phyloP scores from a whole-genome alignment of 2,329 filamentous ascomycete genomes.

The Penicillium hesseltinei region DNA sequence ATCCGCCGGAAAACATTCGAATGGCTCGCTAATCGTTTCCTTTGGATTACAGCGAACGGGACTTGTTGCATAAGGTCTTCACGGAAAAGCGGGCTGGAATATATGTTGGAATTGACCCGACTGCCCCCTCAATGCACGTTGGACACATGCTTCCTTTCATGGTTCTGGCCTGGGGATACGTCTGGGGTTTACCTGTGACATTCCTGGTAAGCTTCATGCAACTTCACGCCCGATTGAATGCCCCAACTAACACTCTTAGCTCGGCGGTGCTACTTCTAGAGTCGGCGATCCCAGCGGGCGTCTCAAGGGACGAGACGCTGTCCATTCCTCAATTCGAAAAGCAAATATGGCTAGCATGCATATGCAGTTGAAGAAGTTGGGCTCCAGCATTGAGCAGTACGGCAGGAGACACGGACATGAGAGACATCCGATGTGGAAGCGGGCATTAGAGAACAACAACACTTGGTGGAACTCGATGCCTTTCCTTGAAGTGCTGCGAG shows the following conservation, averaged over 20 bases:
- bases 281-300: slow-evolving; percentile 50
- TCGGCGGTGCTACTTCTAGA: slow-evolving; percentile 48
- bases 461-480: slow-evolving; percentile 73
- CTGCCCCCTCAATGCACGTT: slow-evolving; percentile 50
- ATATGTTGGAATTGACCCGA: slow-evolving; percentile 51
- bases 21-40: slow-evolving; percentile 10
- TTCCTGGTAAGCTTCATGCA: slow-evolving; percentile 42
- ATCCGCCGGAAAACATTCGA: neutral
- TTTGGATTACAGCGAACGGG: slow-evolving; percentile 36
- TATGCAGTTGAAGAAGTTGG: slow-evolving; percentile 60
- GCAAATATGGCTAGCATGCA: slow-evolving; percentile 51
- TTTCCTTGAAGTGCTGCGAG: slow-evolving; percentile 71
- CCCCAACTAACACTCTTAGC: slow-evolving; percentile 31
- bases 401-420: slow-evolving; percentile 65
- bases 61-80: slow-evolving; percentile 45
- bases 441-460: slow-evolving; percentile 75
- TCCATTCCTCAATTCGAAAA: slow-evolving; percentile 41
- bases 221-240: neutral
- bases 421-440: slow-evolving; percentile 63
- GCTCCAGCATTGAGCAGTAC: slow-evolving; percentile 68
- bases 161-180: slow-evolving; percentile 51
- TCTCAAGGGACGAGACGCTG: slow-evolving; percentile 39
- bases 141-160: slow-evolving; percentile 54
- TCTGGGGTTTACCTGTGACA: slow-evolving; percentile 47
- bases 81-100: slow-evolving; percentile 47